These are phyloP conservation scores for Cercophora scortea DNA, from an alignment of 495 filamentous ascomycete species.

Conservation along the genomic window DNA sequence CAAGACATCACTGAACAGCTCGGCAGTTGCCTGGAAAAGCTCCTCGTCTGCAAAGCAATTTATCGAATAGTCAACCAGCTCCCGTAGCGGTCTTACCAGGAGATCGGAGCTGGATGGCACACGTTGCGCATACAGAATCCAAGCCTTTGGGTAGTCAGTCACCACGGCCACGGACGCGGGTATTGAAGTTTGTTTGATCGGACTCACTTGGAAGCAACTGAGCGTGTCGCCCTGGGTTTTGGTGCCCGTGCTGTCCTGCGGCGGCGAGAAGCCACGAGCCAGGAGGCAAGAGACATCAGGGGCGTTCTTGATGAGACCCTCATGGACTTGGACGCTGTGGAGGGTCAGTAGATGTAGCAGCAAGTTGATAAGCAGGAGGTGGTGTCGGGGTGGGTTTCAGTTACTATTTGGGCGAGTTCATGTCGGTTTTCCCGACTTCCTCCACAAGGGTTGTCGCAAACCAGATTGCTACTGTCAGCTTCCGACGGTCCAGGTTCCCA, in stretches of 20 bases:
- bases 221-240: slow-evolving; percentile 43
- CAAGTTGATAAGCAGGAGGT: not conserved
- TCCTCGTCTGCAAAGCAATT: slow-evolving; percentile 46
- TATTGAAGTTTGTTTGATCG: not conserved
- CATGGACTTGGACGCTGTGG: slow-evolving; percentile 33
- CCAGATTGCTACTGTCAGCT: slow-evolving; percentile 57
- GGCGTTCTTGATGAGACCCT: slow-evolving; percentile 41
- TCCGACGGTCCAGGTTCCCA: slow-evolving; percentile 41
- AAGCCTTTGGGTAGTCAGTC: slow-evolving; percentile 34
- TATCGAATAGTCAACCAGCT: slow-evolving; percentile 47
- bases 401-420: slow-evolving; percentile 49
- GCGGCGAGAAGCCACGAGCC: slow-evolving; percentile 30
- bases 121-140: slow-evolving; percentile 62
- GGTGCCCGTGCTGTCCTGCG: slow-evolving; percentile 11
- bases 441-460: slow-evolving; percentile 69
- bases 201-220: slow-evolving; percentile 50
- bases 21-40: slow-evolving; percentile 51
- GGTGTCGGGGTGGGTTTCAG: slow-evolving; percentile 5
- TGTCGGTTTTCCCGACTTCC: slow-evolving; percentile 62
- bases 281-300: slow-evolving; percentile 44
- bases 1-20: slow-evolving; percentile 57
- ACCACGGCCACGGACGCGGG: too few species aligned
- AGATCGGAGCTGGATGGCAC: slow-evolving; percentile 44
- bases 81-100: slow-evolving; percentile 46
- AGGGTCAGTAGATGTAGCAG: not conserved